Conservation (phyloP, 139 green algal genomes). For the Edaphochlamys debaryana region DNA sequence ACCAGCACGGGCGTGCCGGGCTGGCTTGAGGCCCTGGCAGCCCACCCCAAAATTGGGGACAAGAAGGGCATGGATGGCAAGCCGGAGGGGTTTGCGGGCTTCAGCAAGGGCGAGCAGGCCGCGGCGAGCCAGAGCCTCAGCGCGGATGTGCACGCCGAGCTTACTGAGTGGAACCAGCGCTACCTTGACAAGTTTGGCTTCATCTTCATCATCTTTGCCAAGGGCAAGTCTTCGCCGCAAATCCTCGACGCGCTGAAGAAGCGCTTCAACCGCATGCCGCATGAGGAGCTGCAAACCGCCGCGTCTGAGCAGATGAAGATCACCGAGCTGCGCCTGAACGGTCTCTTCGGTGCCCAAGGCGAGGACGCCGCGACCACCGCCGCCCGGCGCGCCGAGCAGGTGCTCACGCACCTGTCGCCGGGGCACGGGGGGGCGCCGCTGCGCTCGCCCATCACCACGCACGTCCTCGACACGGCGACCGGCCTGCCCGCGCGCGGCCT, state of each 20-base stretch:
- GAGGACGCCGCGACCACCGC: background rate
- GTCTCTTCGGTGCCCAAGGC: conserved; percentile 54
- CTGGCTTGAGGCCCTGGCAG: conserved; percentile 91
- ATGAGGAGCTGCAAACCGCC: conserved; percentile 73
- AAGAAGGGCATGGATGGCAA: conserved; percentile 67
- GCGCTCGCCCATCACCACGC: conserved; percentile 92
- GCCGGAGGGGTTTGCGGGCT: conserved; percentile 47
- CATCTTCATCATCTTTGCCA: conserved; percentile 95
- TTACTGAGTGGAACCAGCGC: conserved; percentile 67
- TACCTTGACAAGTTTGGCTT: conserved; percentile 92
- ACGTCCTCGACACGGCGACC: conserved; percentile 90
- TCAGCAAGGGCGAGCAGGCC: conserved; percentile 40
- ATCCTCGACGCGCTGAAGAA: conserved; percentile 74
- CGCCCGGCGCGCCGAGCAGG: conserved; percentile 53
- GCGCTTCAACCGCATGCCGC: conserved; percentile 53
- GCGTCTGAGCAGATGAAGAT: conserved; percentile 96
- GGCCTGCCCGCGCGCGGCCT: conserved; percentile 85
- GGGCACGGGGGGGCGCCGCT: conserved; percentile 11
- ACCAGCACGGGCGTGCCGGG: conserved; percentile 63
- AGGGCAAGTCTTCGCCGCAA: conserved; percentile 69
- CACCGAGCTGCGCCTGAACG: conserved; percentile 88
- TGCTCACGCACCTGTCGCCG: conserved; percentile 24
- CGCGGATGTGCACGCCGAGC: conserved; percentile 42
- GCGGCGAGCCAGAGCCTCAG: conserved; percentile 29
- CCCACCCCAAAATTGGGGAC: conserved; percentile 91